Base-by-base conservation (phyloP, 2,329 filamentous ascomycete species). In the Paraconiothyrium brasiliense region DNA sequence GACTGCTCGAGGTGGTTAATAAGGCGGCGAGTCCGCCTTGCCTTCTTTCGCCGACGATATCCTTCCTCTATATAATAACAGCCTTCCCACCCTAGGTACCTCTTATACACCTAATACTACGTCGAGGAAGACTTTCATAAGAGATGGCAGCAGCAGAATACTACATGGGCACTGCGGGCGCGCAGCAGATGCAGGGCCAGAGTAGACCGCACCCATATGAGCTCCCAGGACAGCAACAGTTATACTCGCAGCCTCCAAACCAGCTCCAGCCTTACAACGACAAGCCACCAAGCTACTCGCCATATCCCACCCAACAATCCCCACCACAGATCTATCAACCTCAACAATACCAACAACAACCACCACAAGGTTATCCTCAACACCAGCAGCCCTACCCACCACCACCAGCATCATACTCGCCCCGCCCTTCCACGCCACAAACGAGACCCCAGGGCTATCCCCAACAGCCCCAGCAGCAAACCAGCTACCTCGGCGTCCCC, bases 101-200 rank as follows among this genome's bases (percentile, higher is more conserved):
- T 35, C 30, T 34, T 41, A 41, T 44, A 39, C 35, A 48, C 11
- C 30, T 7, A 22, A 3, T n/a, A 16, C 24, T 22, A 41, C 4
- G 54, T 10, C 46, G 39, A 4, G 1, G 44, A 39, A n/a, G 52
- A 58, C 50, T 59, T 14, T 30, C 49, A 30, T 30, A 59, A 39
- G 50, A 51, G 30, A 78, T 77, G 75, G 72, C 76, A 65, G 71
- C 76, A 46, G 64, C 70, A 54, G 76, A 77, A 59, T 77, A 78
- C 64, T 78, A 73, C 59, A 54, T 67, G 14, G 72, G 71, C 59
- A 71, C 69, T 27, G 61, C 64, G 37, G 67, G 56, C 46, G 66
- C 67, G 10, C 66, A 72, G 35, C 62, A 69, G 58, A 62, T 71
- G 54, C 65, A 69, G 30, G 61, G 60, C 46, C 62, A 71, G n/a